These are phyloP conservation scores for Endotrypanum monterogeii DNA, from an alignment of 208 protist genomes.

Conservation along the genomic window DNA sequence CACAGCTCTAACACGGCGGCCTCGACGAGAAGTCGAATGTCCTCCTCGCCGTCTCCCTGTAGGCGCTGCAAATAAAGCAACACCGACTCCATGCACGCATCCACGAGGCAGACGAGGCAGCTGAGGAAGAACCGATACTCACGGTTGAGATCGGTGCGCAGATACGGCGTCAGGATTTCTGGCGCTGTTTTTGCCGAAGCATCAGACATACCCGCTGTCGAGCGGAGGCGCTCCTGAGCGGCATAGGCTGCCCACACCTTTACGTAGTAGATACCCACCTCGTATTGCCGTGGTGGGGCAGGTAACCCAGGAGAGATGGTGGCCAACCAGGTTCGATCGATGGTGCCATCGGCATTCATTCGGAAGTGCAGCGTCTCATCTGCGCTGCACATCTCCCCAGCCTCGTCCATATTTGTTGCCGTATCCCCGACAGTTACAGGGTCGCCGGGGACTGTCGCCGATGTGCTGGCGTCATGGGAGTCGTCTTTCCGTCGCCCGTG, in stretches of 20 bases:
- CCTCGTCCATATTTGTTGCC: neutral
- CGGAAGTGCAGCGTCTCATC: constrained; percentile 2
- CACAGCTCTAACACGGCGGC: constrained; percentile 37
- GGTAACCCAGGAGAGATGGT: neutral
- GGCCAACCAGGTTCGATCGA: constrained; percentile 16
- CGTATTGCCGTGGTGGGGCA: constrained; percentile 8
- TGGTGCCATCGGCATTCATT: constrained; percentile 8
- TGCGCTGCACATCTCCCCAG: neutral
- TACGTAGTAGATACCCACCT: constrained; percentile 25
- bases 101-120: constrained; percentile 41
- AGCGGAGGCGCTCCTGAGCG: constrained; percentile 1
- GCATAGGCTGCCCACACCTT: constrained; percentile 17
- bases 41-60: constrained; percentile 56
- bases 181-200: neutral
- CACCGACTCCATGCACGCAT: constrained; percentile 42
- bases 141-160: constrained; percentile 10
- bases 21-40: constrained; percentile 48
- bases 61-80: constrained; percentile 36
- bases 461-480: neutral
- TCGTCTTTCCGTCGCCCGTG: neutral
- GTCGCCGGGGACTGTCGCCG: constrained; percentile 8
- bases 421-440: neutral
- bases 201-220: neutral
- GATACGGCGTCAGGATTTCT: neutral
- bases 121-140: constrained; percentile 32